phyloP scores from a whole-genome alignment of 2,329 filamentous ascomycete species.

The Colletotrichum chrysophilum region DNA sequence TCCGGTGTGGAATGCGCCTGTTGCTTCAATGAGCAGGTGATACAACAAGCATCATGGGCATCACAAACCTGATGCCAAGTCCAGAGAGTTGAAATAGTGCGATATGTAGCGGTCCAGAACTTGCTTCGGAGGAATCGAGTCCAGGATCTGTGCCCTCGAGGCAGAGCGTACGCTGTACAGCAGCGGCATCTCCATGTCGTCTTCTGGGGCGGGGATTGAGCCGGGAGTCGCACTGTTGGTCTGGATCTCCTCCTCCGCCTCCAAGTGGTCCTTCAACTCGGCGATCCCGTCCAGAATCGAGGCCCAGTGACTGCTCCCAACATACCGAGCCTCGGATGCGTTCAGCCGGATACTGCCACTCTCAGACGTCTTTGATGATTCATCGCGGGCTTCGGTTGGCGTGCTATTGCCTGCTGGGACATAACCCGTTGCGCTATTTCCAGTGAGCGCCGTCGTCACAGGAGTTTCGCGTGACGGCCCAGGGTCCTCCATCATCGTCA shows the following conservation, averaged over 20 bases:
- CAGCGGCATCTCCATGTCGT: conserved; percentile 27
- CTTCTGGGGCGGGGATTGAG: neutral
- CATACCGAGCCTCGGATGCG: conserved; percentile 33
- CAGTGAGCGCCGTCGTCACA: neutral
- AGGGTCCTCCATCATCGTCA: conserved; percentile 27
- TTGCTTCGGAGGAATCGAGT: conserved; percentile 34
- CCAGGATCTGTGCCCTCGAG: conserved; percentile 35
- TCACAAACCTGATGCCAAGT: conserved; percentile 15
- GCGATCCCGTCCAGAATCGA: conserved; percentile 44
- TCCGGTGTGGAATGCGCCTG: neutral
- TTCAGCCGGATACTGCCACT: conserved; percentile 33
- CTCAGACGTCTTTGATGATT: conserved; percentile 25
- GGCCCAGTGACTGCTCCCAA: conserved; percentile 42
- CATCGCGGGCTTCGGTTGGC: neutral
- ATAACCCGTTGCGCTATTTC: neutral
- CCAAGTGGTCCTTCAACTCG: conserved; percentile 41
- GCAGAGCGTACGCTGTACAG: conserved; percentile 34
- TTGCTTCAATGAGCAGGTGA: neutral
- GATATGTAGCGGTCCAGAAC: conserved; percentile 38
- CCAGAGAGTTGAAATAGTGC: conserved; percentile 39
- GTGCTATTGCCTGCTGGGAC: neutral
- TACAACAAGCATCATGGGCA: neutral
- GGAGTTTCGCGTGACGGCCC: neutral
- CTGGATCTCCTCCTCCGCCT: conserved; percentile 28
- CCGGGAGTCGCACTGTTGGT: neutral